These are phyloP conservation scores for Cutaneotrichosporon spelunceum DNA, from an alignment of 1,284 basidiomycete genomes.

Conservation along the genomic window DNA sequence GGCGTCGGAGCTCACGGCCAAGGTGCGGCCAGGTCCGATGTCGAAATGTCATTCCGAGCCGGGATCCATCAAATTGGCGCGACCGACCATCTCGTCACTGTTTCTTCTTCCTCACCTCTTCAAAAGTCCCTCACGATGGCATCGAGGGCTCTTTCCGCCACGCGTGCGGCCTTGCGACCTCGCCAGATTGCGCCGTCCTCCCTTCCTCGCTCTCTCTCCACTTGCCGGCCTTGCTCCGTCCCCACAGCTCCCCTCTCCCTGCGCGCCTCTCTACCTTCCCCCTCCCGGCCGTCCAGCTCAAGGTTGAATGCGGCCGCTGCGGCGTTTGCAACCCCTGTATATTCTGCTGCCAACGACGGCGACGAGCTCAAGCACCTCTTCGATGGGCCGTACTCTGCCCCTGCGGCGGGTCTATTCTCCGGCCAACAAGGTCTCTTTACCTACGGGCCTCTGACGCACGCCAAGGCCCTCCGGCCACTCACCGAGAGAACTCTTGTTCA, in stretches of 20 bases:
- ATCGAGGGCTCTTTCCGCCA: not conserved
- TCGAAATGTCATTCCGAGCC: not conserved
- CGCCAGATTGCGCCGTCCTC: not conserved
- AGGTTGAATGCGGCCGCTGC: not conserved
- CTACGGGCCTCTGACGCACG: slow-evolving; percentile 39
- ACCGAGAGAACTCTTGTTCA: slow-evolving; percentile 46
- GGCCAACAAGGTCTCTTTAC: slow-evolving; percentile 42
- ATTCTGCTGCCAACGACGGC: not conserved
- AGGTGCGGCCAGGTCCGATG: not conserved
- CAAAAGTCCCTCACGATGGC: not conserved
- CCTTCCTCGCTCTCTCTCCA: not conserved
- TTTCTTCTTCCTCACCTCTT: not conserved
- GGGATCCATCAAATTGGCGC: not conserved
- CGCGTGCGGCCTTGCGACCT: not conserved
- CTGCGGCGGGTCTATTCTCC: slow-evolving; percentile 14
- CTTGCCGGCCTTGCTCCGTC: not conserved
- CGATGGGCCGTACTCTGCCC: slow-evolving; percentile 17
- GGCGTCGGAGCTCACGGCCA: not conserved
- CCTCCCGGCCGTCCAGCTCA: not conserved
- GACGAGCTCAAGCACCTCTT: slow-evolving; percentile 21
- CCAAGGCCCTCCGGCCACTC: slow-evolving; percentile 37
- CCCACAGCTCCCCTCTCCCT: not conserved
- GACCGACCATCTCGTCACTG: not conserved
- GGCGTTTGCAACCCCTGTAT: not conserved
- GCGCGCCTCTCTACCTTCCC: not conserved